Base-by-base conservation (phyloP, 129 eudicot genomes). In the Saussurea involucrata region DNA sequence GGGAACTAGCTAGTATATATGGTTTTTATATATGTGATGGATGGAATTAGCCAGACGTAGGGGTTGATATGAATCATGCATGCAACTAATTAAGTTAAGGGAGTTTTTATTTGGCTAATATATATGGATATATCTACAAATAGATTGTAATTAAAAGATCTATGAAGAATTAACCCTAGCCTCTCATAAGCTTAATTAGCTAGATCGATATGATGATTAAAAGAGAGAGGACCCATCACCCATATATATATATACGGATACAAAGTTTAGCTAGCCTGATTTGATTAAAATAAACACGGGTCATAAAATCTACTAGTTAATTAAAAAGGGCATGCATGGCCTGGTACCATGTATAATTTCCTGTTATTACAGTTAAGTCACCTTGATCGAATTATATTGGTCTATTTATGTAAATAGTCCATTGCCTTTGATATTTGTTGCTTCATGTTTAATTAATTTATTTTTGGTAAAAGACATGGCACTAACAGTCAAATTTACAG, bases 401-500 rank as follows among this genome's bases (percentile, higher is more conserved):
- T 33, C 37, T 33, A 6, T 33, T 3, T 33, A 33, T 37, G 61
- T 72, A 65, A 57, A 68, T 21, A 81, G 60, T 24, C 22, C 18
- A 49, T 21, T 49, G 17, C 22, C 34, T 68, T 15, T 28, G 29
- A 40, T 31, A 49, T 76, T 82, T 32, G 66, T 63, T 71, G 81
- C n/a, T 21, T 75, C 75, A 63, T 75, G 80, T 82, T 63, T 32
- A n/a, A 32, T 8, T 9, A 70, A 22, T 46, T 42, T 2, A 70
- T 46, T 42, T 1, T 29, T 27, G n/a, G 32, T 77, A 66, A 7
- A 71, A 66, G 82, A 82, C 82, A 82, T 77, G 71, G 66, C 74
- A 77, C 82, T 77, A 82, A 57, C 71, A 72, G 79, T 82, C 75
- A 66, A 72, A 71, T 17, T 57, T 66, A 82, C 86, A 72, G 75